Conservation (phyloP, 2,329 filamentous ascomycete species). For the Lecanicillium sp. region DNA sequence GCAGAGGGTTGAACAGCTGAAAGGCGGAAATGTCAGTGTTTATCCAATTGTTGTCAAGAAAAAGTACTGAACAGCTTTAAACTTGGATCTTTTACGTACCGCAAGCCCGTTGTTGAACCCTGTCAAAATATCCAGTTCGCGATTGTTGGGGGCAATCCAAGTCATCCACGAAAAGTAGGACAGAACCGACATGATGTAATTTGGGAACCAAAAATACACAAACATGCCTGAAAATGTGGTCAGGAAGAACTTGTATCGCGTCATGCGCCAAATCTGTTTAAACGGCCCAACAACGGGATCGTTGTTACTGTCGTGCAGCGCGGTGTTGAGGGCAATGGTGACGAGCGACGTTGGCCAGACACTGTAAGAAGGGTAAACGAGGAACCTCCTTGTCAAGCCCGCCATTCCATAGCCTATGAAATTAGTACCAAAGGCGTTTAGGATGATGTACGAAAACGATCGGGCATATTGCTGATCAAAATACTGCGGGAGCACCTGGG, state of each 20-base stretch:
- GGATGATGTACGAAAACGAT: slow-evolving; percentile 33
- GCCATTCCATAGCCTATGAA: slow-evolving; percentile 41
- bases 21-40: too few relatives aligned
- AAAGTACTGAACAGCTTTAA: too few relatives aligned
- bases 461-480: slow-evolving; percentile 35
- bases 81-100: too few relatives aligned
- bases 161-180: slow-evolving; percentile 36
- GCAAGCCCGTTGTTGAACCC: slow-evolving; percentile 21
- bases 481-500: slow-evolving; percentile 31
- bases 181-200: slow-evolving; percentile 34
- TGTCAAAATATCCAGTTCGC: slow-evolving; percentile 17
- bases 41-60: slow-evolving; percentile 20
- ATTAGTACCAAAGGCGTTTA: slow-evolving; percentile 36
- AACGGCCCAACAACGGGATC: slow-evolving; percentile 19
- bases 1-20: slow-evolving; percentile 35
- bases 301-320: slow-evolving; percentile 27
- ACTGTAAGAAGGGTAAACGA: slow-evolving; percentile 34
- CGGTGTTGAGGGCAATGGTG: slow-evolving; percentile 32
- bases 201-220: slow-evolving; percentile 40
- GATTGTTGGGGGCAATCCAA: slow-evolving; percentile 33
- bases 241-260: slow-evolving; percentile 32
- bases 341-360: slow-evolving; percentile 41
- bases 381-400: slow-evolving; percentile 31
- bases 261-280: slow-evolving; percentile 23
- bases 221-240: slow-evolving; percentile 32